Percentiles rank a stretch among this genome's conserved stretches.
These are phyloP conservation scores for Pythium aquatile DNA, from an alignment of 352 stramenopile species.

Conservation along the genomic window DNA sequence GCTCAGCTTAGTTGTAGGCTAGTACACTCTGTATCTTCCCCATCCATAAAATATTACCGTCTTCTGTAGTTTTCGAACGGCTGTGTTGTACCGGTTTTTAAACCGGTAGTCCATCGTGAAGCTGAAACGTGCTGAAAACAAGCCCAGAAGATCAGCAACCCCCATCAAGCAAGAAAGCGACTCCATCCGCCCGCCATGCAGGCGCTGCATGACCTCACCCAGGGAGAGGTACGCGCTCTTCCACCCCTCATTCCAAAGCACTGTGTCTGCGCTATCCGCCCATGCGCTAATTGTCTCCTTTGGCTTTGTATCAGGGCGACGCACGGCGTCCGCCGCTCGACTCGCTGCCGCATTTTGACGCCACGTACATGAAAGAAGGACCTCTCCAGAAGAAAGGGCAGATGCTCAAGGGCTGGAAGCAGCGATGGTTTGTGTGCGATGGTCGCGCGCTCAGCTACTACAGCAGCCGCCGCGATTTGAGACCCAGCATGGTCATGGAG, in stretches of 20 bases:
- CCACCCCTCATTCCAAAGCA: not conserved
- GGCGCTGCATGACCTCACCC: conserved; percentile 66
- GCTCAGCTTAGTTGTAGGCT: not conserved
- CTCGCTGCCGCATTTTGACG: conserved; percentile 45
- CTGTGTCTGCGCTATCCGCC: conserved; percentile 1
- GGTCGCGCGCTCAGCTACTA: conserved; percentile 73
- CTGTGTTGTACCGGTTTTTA: not conserved
- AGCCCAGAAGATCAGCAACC: not conserved
- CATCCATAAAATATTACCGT: not conserved
- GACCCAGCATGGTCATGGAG: conserved; percentile 69
- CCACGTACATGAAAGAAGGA: conserved; percentile 69
- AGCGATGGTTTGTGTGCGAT: conserved; percentile 82
- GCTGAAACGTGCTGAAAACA: conserved; percentile 1
- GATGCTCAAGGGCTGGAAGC: conserved; percentile 74
- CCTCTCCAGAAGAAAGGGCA: conserved; percentile 82
- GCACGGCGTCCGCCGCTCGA: conserved; percentile 43
- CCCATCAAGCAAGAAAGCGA: conserved; percentile 1
- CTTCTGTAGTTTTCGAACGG: too few relatives aligned
- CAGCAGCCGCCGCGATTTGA: conserved; percentile 61
- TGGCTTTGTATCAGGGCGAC: conserved; percentile 39
- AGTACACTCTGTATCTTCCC: too few relatives aligned
- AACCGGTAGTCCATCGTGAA: not conserved
- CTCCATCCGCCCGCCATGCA: conserved; percentile 36
- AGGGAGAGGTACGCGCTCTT: conserved; percentile 34
- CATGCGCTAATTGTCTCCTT: conserved; percentile 14